Base-by-base conservation (phyloP, 306 rosid species). In the Malus sieversii region DNA sequence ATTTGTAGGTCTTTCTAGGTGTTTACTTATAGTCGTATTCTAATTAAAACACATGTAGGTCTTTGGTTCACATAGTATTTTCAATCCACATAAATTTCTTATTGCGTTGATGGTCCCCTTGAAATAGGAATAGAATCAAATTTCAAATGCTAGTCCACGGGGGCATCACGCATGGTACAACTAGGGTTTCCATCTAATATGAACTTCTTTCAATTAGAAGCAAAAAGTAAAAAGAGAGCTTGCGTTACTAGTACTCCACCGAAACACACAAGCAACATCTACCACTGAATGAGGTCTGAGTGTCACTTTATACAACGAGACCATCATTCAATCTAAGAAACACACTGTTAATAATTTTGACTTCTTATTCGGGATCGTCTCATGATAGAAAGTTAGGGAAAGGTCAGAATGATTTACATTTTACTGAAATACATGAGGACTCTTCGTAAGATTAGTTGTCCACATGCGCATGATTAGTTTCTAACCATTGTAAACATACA, bases 21-120 rank as follows among this genome's bases (percentile, higher is more conserved):
- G 0, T 32, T 5, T 32, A 32, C 8, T 35, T 0, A 6, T 35
- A 35, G 1, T 6, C 0, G 0, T 1, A 1, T 35, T 35, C 2
- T 35, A 35, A 35, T 5, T 35, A 35, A 35, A 35, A 35, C 8
- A 35, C 6, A 35, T 35, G 1, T 35, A 6, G 0, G 2, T 35
- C 0, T 35, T 35, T 35, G 0, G 9, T 35, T 6, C 40, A 6
- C 40, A 6, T 6, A 15, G 20, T 48, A 6, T 48, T 15, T 48
- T 6, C 20, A 18, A 15, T 48, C 2, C 55, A 48, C 55, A 48
- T 48, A 48, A 48, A 48, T 48, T 40, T 48, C 8, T 48, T 18
- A 14, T 15, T 48, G 8, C 8, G 55, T 5, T 15, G 55, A 15
- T 48, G 20, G 55, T 15, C 55, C 20, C 18, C 20, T 48, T 15